Evolutionary conservation across 2,329 filamentous ascomycete species (phyloP), one percentile per base, ranked within the genome.

Genomic region (Cladophialophora chaetospira): DNA sequence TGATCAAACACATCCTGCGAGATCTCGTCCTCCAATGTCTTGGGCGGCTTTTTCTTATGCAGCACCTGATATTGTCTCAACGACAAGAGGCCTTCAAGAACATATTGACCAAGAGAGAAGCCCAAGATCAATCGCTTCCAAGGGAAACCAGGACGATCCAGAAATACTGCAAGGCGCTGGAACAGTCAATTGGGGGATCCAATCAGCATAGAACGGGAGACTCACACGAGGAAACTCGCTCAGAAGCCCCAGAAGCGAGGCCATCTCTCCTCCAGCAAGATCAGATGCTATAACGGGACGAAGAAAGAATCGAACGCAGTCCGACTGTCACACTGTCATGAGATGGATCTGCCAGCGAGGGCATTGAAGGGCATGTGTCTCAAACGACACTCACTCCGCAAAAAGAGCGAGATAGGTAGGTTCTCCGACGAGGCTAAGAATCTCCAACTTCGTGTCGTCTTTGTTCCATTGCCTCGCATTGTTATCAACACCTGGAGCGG

Each of bases 91-190:
- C 90, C 86, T 74, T 99, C 94, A 70, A 99, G 87, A 53, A 91
- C 77, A 73, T 90, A 97, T 72, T 99, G 91, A 60, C 88, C 91
- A 67, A 97, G 73, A 26, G 91, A 96, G 78, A 99, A 99, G 68
- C 91, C 89, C 67, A 97, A 83, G 68, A 99, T 92, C 68, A 99
- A 85, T 72, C 86, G 88, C 84, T 97, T 99, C 94, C 94, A 99
- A 53, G 94, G 93, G 78, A 97, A 96, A 70, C 89, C 80, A 57
- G 93, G 92, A 70, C 89, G 86, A 79, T 99, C 94, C 68, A 97
- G 87, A 74, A 88, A 86, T 73, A 84, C 85, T 71, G 91, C 90
- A 66, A 97, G 86, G 79, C 83, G 79, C 80, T 84, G 68, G 44
- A 42, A 45, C 2, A 17, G 42, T 58, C 29, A 58, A 53, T 45